Evolutionary conservation across 176 grass and related monocot genomes (phyloP), one percentile per base, ranked within the genome.

Genomic region (Oryza brachyantha): DNA sequence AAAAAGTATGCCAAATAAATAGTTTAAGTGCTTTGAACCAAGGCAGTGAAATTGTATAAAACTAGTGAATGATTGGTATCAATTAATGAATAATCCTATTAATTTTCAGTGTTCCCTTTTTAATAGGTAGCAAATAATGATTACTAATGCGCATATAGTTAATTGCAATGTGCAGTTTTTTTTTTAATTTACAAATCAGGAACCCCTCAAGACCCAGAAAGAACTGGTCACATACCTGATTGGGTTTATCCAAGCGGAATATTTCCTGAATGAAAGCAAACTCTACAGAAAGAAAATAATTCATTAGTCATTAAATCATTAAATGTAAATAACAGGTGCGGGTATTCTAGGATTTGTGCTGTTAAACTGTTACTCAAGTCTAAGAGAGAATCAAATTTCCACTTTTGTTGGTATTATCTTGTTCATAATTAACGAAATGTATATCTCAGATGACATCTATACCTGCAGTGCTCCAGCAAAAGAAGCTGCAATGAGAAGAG

Each of bases 401-500:
- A 65, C 19, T 35, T 66, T 29, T 77, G 67, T 78, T 78, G 13
- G 19, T 6, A 57, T 34, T 27, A 75, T 89, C 41, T 46, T 21
- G 41, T 75, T 36, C 25, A 25, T 38, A 25, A 5, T 82, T 52
- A 68, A 67, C 16, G n/a, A 73, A 8, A 12, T 46, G 76, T 61
- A 29, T 59, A 25, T n/a, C 71, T 4, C 29, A 32, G 1, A 64
- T 43, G 38, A 19, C 42, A 48, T 66, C 4, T 22, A 26, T 83
- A 98, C 95, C 89, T 98, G 92, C 41, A 98, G 79, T 61, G 92
- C 95, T 85, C 95, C 95, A 71, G 95, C 95, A 90, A 98, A 98
- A 75, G 89, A 98, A 78, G 95, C 89, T 82, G 95, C 95, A 82
- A 94, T 61, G 68, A 98, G 89, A 88, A 98, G 95, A 85, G 95